Evolutionary conservation across 1,284 basidiomycete species (phyloP).

Genomic region (Leccinum angustisporum): DNA sequence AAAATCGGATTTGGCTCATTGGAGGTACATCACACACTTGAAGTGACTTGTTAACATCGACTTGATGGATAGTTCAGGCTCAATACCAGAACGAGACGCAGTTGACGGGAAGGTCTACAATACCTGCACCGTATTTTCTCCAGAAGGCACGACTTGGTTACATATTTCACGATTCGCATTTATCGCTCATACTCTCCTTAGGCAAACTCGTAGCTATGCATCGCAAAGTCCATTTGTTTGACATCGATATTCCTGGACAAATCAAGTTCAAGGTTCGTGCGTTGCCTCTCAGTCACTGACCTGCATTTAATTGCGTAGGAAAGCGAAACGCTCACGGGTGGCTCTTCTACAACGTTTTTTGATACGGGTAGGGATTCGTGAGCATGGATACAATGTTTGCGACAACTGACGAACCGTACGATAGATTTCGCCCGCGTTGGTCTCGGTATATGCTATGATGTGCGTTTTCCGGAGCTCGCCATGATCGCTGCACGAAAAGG

Average conservation of each 20-base stretch:
- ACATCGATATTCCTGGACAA: constrained; percentile 96
- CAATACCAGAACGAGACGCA: constrained; percentile 82
- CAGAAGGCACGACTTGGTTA: constrained; percentile 56
- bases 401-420: background rate
- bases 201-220: constrained; percentile 87
- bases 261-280: constrained; percentile 89
- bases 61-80: constrained; percentile 50
- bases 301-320: constrained; percentile 56
- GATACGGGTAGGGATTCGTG: constrained; percentile 70
- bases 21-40: constrained; percentile 62
- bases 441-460: constrained; percentile 89
- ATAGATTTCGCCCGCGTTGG: constrained; percentile 87
- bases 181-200: constrained; percentile 31
- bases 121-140: constrained; percentile 88
- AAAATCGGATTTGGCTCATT: constrained; percentile 84
- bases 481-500: constrained; percentile 90
- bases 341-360: constrained; percentile 77
- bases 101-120: constrained; percentile 81
- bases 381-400: background rate
- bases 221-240: constrained; percentile 96
- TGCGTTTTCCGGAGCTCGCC: constrained; percentile 94
- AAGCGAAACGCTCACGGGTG: constrained; percentile 89
- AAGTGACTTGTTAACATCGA: background rate
- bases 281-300: background rate
- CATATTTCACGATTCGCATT: background rate